Evolutionary conservation across 2,329 filamentous ascomycete genomes (phyloP), one percentile per base, ranked within the genome.

Genomic region (Aspergillus eucalypticola): DNA sequence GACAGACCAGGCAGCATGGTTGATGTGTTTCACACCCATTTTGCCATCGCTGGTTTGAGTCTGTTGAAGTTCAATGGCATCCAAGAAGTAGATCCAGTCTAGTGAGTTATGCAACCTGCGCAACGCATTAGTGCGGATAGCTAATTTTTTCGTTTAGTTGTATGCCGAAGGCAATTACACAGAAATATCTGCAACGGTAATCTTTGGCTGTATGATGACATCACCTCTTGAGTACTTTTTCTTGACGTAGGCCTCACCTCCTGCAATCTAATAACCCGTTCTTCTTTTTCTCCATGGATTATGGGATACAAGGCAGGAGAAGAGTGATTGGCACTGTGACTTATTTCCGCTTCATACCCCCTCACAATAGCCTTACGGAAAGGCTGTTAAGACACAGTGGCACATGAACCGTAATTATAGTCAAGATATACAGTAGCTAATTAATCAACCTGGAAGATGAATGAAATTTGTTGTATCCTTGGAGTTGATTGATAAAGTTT

Each of bases 21-120:
- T 21, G 95, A 99, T 80, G 93, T 99, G 35, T 99, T 96, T 81
- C 95, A 99, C 73, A 98, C 95, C 0, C 81, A 88, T 56, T 99
- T 99, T 75, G 92, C 91, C 23, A 79, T 97, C 64, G 90, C 93
- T 19, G 95, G 95, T 2, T 79, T 99, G 66, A 96, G 92, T 73
- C 83, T 99, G 58, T 79, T 98, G 27, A 87, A 87, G 10, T 91
- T 90, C 70, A 86, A 90, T 6, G 91, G 88, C 1, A 78, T 97
- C 46, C 84, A 89, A 68, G 87, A 89, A 61, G 89, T 99, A 55
- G 91, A 99, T 75, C 91, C 95, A 32, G 86, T 91, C 48, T 99
- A 98, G 88, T 90, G 80, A 80, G 83, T 77, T 39, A 35, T n/a
- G 2, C 32, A 42, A 23, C 13, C 25, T 13, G 46, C 13, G 19